A percentile compares a stretch with the other conserved stretches of the same genome.
Evolutionary conservation across 306 rosid genomes (phyloP).

Genomic region (Albizia julibrissin): DNA sequence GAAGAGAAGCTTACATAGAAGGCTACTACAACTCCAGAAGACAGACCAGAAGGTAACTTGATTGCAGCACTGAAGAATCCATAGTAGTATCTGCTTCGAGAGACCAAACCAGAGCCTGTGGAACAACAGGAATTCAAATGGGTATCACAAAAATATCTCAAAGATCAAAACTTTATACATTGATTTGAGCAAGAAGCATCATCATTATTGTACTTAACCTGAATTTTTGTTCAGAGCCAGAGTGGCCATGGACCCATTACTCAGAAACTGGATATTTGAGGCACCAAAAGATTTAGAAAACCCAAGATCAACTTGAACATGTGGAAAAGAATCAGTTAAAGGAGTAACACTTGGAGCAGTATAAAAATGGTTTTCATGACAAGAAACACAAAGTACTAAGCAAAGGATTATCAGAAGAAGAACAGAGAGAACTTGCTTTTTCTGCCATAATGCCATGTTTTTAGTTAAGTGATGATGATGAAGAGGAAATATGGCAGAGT

Average conservation of each 20-base stretch:
- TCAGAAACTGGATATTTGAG: conserved; percentile 54
- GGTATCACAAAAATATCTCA: neutral
- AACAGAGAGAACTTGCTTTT: conserved; percentile 35
- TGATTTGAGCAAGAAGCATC: neutral
- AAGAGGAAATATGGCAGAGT: conserved; percentile 9
- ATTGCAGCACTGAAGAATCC: conserved; percentile 98
- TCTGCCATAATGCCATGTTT: conserved; percentile 56
- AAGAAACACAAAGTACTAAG: conserved; percentile 46
- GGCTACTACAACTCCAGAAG: conserved; percentile 95
- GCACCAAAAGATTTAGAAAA: conserved; percentile 67
- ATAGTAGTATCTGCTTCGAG: conserved; percentile 54
- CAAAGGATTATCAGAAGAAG: conserved; percentile 44
- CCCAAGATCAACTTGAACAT: conserved; percentile 44
- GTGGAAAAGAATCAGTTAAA: conserved; percentile 71
- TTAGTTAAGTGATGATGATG: conserved; percentile 21
- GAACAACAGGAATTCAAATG: neutral
- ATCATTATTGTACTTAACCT: conserved; percentile 51
- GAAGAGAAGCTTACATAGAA: conserved; percentile 69
- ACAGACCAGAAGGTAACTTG: conserved; percentile 84
- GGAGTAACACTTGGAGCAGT: conserved; percentile 68
- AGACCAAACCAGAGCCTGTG: conserved; percentile 81
- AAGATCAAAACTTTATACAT: neutral
- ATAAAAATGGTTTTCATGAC: conserved; percentile 51
- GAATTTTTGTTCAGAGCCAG: conserved; percentile 77
- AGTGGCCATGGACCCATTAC: conserved; percentile 80